These are phyloP conservation scores for Boletus smithii DNA, from an alignment of 1,284 basidiomycete genomes.

Conservation along the genomic window DNA sequence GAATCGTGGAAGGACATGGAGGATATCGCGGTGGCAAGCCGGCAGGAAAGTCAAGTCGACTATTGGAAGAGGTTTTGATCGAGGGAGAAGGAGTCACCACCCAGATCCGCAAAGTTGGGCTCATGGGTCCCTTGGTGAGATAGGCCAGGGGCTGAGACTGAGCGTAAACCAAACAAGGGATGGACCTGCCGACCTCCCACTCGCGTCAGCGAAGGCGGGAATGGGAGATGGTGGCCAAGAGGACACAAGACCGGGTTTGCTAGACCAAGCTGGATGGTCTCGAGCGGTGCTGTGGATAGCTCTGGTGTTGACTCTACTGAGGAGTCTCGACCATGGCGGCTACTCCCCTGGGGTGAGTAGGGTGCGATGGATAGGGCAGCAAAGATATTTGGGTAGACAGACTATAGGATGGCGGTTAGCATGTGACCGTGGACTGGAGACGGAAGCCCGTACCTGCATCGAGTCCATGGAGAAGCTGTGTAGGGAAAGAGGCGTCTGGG, in stretches of 20 bases:
- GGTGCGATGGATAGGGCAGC: conserved; percentile 52
- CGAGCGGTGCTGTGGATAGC: conserved; percentile 40
- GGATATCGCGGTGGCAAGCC: conserved; percentile 10
- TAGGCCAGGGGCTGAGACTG: conserved; percentile 34
- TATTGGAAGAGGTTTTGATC: conserved; percentile 46
- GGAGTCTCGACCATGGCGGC: conserved; percentile 42
- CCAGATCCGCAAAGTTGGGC: conserved; percentile 47
- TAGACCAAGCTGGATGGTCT: conserved; percentile 39
- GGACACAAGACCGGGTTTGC: conserved; percentile 33
- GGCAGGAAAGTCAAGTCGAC: conserved; percentile 8
- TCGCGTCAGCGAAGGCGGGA: conserved; percentile 20
- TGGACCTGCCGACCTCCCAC: conserved; percentile 17
- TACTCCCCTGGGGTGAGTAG: conserved; percentile 43
- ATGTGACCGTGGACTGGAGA: conserved; percentile 12
- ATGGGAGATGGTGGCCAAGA: conserved; percentile 27
- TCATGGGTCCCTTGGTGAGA: conserved; percentile 12
- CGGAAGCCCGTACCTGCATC: conserved; percentile 23
- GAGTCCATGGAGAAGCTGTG: conserved; percentile 21
- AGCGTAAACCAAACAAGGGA: conserved; percentile 31
- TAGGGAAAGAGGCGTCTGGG: conserved; percentile 15
- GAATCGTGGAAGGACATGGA: background rate
- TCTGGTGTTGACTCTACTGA: conserved; percentile 59
- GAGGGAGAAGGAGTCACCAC: conserved; percentile 45
- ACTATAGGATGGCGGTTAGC: conserved; percentile 22
- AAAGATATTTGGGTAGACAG: conserved; percentile 42